phyloP scores from a whole-genome alignment of 495 filamentous ascomycete genomes.

The Friedmanniomyces endolithicus region DNA sequence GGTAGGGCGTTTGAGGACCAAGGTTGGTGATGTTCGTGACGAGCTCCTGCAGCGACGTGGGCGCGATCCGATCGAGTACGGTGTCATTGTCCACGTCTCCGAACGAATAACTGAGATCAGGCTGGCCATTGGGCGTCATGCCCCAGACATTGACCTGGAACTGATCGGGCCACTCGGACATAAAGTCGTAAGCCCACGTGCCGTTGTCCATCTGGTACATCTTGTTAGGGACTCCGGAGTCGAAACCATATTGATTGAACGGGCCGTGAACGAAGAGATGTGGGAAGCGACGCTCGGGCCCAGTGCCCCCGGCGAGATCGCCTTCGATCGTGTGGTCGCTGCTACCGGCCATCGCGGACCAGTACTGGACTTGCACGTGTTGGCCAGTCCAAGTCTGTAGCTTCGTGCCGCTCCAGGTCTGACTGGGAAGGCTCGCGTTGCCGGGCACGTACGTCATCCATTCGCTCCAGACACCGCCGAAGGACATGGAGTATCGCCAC shows the following conservation, averaged over 20 bases:
- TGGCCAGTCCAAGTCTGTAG: slow-evolving; percentile 52
- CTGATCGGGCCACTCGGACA: slow-evolving; percentile 52
- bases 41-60: slow-evolving; percentile 42
- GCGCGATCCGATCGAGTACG: slow-evolving; percentile 52
- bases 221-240: slow-evolving; percentile 46
- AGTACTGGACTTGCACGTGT: slow-evolving; percentile 58
- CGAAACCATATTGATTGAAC: slow-evolving; percentile 58
- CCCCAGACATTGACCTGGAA: slow-evolving; percentile 61
- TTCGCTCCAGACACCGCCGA: slow-evolving; percentile 44
- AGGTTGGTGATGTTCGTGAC: slow-evolving; percentile 49
- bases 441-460: slow-evolving; percentile 46
- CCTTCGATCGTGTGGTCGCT: slow-evolving; percentile 53
- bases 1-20: slow-evolving; percentile 40
- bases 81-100: slow-evolving; percentile 51
- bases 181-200: slow-evolving; percentile 48
- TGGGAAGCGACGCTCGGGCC: slow-evolving; percentile 42
- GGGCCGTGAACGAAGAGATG: slow-evolving; percentile 54
- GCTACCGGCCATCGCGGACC: slow-evolving; percentile 50
- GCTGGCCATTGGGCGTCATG: slow-evolving; percentile 51
- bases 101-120: slow-evolving; percentile 45
- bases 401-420: slow-evolving; percentile 50
- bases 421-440: slow-evolving; percentile 34
- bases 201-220: slow-evolving; percentile 44
- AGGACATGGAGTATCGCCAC: slow-evolving; percentile 54
- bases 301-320: slow-evolving; percentile 36